Conservation (phyloP, 768 basidiomycete species). For the Lactarius tabidus region DNA sequence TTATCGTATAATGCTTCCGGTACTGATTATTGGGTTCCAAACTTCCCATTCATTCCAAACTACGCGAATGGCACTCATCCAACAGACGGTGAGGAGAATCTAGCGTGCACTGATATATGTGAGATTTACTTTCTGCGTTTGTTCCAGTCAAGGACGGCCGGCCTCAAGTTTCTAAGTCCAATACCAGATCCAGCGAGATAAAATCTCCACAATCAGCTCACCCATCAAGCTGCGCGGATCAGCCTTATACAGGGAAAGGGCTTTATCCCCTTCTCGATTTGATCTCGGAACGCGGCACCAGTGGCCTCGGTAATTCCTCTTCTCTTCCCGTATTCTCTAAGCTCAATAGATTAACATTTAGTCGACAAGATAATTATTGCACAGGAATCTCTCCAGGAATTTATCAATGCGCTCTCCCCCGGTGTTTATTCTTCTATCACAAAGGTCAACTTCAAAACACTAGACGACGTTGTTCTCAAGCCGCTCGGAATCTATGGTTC, state of each 20-base stretch:
- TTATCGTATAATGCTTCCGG: no score
- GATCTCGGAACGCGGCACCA: constrained; percentile 46
- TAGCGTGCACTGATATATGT: background rate
- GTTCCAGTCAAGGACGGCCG: background rate
- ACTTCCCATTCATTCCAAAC: no score
- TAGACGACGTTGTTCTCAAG: constrained; percentile 46
- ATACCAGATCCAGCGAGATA: background rate
- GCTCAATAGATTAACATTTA: constrained; percentile 25
- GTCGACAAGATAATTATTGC: constrained; percentile 63
- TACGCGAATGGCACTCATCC: no score
- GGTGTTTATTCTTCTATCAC: constrained; percentile 52
- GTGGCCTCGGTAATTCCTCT: constrained; percentile 45
- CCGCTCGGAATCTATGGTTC: constrained; percentile 58
- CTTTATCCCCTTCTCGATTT: constrained; percentile 52
- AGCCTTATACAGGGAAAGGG: constrained; percentile 35
- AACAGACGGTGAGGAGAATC: no score
- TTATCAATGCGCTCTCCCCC: constrained; percentile 48
- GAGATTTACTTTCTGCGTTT: background rate
- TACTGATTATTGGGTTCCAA: no score
- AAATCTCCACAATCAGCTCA: background rate
- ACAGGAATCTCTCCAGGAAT: constrained; percentile 44
- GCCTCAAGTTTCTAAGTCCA: background rate
- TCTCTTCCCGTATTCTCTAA: background rate
- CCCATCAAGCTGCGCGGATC: background rate
- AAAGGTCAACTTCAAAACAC: constrained; percentile 49